Percentiles rank a stretch among this genome's conserved stretches.
phyloP scores from a whole-genome alignment of 1,284 basidiomycete species.

The Boletus coffeatus region DNA sequence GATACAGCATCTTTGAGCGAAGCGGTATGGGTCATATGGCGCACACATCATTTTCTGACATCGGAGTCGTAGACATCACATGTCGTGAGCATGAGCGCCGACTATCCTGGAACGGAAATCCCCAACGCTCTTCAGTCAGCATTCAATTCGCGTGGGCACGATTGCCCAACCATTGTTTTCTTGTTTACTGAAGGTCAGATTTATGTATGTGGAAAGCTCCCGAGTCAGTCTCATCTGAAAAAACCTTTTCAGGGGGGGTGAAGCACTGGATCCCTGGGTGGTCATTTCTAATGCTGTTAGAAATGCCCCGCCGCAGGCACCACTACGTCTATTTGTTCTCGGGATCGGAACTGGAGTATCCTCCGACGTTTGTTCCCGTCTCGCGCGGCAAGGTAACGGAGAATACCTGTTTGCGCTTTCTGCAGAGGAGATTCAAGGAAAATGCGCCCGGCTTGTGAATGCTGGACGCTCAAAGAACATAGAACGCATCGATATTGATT shows the following conservation, averaged over 20 bases:
- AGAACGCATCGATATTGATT: conserved; percentile 42
- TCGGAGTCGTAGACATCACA: conserved; percentile 23
- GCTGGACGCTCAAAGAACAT: conserved; percentile 44
- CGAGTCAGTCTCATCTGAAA: too few relatives aligned
- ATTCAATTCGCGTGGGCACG: conserved; percentile 17
- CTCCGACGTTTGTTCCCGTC: conserved; percentile 43
- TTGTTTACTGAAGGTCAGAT: conserved; percentile 51
- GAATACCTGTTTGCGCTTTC: conserved; percentile 40
- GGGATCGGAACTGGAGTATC: conserved; percentile 51
- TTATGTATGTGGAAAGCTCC: conserved; percentile 9
- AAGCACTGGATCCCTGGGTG: conserved; percentile 10
- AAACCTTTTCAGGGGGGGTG: too few relatives aligned
- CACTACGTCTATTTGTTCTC: conserved; percentile 46
- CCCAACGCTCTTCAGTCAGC: conserved; percentile 31
- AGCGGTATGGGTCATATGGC: conserved; percentile 35
- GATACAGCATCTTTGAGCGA: conserved; percentile 27
- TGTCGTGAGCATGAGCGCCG: conserved; percentile 35
- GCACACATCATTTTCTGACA: conserved; percentile 1
- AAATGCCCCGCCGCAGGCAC: conserved; percentile 21
- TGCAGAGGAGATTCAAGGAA: conserved; percentile 40
- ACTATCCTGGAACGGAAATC: conserved; percentile 47
- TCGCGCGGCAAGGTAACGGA: conserved; percentile 48
- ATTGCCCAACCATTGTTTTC: conserved; percentile 42
- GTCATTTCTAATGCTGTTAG: conserved; percentile 31
- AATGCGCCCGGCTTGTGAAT: conserved; percentile 44